phyloP scores from a whole-genome alignment of 768 basidiomycete genomes.

The Trametes cubensis region DNA sequence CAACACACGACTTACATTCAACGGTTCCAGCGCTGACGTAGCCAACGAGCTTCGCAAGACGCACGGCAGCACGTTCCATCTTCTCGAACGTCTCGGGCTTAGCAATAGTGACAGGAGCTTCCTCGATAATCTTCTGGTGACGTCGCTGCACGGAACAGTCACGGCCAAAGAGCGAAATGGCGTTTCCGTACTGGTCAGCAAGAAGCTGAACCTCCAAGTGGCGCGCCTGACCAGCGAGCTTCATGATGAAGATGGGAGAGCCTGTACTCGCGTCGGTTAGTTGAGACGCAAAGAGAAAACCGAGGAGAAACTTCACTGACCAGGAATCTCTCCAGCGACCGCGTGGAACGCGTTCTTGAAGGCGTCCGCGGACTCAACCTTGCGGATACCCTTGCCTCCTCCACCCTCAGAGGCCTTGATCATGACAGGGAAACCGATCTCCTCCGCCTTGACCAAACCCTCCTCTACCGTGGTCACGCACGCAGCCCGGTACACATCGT shows the following conservation, averaged over 20 bases:
- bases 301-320: conserved; percentile 45
- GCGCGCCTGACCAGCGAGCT: conserved; percentile 95
- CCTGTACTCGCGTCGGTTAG: conserved; percentile 46
- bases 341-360: conserved; percentile 96
- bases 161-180: conserved; percentile 97
- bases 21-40: conserved; percentile 99
- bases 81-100: conserved; percentile 88
- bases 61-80: conserved; percentile 99
- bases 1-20: conserved; percentile 62
- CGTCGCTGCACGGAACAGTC: conserved; percentile 99
- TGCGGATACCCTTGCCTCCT: conserved; percentile 98
- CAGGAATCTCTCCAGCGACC: conserved; percentile 94
- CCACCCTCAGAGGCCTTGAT: conserved; percentile 99
- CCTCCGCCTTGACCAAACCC: conserved; percentile 78
- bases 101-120: conserved; percentile 98
- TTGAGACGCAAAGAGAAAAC: not conserved
- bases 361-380: conserved; percentile 81
- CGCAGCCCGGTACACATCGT: conserved; percentile 83
- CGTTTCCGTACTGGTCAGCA: conserved; percentile 99
- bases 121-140: conserved; percentile 99
- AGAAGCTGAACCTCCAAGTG: conserved; percentile 98
- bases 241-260: conserved; percentile 99
- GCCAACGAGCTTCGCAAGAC: conserved; percentile 97
- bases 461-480: conserved; percentile 89
- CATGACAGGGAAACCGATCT: conserved; percentile 98